phyloP scores from a whole-genome alignment of 2,329 filamentous ascomycete species.

The Trichoderma sp. region DNA sequence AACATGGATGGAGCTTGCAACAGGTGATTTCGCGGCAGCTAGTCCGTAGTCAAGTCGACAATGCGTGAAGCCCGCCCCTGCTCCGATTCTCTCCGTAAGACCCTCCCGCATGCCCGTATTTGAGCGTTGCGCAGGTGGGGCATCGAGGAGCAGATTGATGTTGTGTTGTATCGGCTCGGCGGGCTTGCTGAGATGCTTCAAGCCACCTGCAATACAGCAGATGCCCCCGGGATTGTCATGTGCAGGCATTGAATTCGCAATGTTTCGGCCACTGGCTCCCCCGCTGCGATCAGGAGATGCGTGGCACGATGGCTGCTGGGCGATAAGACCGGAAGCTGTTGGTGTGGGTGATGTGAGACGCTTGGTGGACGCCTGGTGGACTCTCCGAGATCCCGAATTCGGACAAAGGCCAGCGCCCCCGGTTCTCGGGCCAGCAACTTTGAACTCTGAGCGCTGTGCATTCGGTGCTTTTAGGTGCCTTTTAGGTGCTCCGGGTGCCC shows the following conservation, averaged over 20 bases:
- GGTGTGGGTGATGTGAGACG: slow-evolving; percentile 1
- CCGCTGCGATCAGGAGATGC: slow-evolving; percentile 14
- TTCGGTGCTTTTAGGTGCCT: neutral
- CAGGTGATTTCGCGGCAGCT: neutral
- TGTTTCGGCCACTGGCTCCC: neutral
- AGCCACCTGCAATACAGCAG: neutral
- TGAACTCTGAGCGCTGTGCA: neutral
- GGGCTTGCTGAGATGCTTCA: neutral
- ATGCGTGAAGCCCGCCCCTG: neutral
- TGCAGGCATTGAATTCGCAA: neutral
- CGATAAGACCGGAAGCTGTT: neutral
- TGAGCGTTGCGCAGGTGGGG: neutral
- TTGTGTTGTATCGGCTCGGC: neutral
- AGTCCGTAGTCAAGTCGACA: neutral
- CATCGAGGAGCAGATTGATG: neutral
- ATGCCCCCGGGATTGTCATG: neutral
- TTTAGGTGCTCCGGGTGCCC: neutral
- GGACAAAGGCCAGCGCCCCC: neutral
- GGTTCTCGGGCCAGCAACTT: neutral
- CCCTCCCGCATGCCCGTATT: neutral
- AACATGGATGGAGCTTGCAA: neutral
- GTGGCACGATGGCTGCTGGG: slow-evolving; percentile 1
- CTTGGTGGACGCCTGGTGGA: neutral
- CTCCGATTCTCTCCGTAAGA: slow-evolving; percentile 19
- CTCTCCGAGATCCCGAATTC: slow-evolving; percentile 19